Conservation (phyloP, 1,284 basidiomycete genomes). For the Porogramme epimiltina region DNA sequence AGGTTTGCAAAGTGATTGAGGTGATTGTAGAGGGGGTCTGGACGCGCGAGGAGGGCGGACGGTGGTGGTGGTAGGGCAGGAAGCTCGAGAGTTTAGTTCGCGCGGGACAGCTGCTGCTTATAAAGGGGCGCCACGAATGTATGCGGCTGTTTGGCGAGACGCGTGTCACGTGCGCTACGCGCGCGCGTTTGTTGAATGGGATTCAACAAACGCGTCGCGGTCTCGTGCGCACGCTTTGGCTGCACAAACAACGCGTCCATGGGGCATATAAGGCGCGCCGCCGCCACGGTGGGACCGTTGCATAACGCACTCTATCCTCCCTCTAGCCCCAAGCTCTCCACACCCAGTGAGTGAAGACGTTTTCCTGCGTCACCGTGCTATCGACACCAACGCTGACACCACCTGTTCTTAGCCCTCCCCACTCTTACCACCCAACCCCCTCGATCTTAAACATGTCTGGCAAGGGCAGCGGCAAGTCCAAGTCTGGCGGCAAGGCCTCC, state of each 20-base stretch:
- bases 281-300: neutral
- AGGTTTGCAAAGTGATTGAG: neutral
- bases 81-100: conserved; percentile 13
- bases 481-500: conserved; percentile 61
- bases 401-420: neutral
- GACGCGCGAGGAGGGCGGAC: neutral
- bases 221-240: conserved; percentile 7
- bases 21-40: neutral
- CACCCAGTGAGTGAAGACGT: neutral
- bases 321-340: neutral
- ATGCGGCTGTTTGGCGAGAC: conserved; percentile 19
- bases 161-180: conserved; percentile 17
- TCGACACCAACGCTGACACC: too few species aligned
- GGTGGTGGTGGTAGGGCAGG: conserved; percentile 16
- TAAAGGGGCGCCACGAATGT: conserved; percentile 24
- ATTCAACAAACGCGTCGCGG: conserved; percentile 20
- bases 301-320: neutral
- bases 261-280: neutral
- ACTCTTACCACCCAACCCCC: conserved; percentile 1
- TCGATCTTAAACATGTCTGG: conserved; percentile 47
- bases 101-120: conserved; percentile 15
- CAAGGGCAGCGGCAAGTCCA: conserved; percentile 59
- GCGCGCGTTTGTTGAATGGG: conserved; percentile 22
- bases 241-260: neutral
- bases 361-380: neutral